Evolutionary conservation across 2,329 filamentous ascomycete species (phyloP).

Genomic region (Phoma herbarum): DNA sequence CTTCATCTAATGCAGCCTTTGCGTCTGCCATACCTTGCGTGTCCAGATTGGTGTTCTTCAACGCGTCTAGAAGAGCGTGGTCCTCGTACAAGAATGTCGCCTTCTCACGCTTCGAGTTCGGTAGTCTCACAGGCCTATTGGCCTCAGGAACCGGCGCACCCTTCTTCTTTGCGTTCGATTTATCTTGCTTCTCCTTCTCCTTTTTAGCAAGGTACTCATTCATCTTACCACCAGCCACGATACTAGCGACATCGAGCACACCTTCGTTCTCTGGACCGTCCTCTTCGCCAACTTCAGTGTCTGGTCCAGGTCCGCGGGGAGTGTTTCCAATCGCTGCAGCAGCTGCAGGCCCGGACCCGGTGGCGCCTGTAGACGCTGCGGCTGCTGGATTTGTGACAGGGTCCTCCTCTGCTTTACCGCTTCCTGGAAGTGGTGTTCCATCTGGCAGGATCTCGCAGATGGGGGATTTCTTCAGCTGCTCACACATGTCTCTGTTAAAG

Average conservation of each 20-base stretch:
- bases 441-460: conserved; percentile 69
- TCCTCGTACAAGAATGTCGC: conserved; percentile 81
- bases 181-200: conserved; percentile 79
- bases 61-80: conserved; percentile 62
- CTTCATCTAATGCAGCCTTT: conserved; percentile 61
- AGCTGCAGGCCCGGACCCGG: conserved; percentile 56
- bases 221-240: conserved; percentile 82
- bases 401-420: conserved; percentile 54
- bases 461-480: conserved; percentile 69
- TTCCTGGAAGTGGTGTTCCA: conserved; percentile 63
- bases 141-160: conserved; percentile 67
- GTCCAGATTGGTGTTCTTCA: conserved; percentile 60
- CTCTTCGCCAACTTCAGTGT: conserved; percentile 64
- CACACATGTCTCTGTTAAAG: conserved; percentile 69
- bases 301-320: conserved; percentile 63
- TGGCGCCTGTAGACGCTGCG: conserved; percentile 64
- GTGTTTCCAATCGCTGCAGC: conserved; percentile 55
- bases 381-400: conserved; percentile 61
- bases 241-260: conserved; percentile 83
- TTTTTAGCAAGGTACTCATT: conserved; percentile 84
- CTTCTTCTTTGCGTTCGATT: conserved; percentile 66
- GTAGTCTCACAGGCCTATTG: conserved; percentile 67
- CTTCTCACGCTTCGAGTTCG: conserved; percentile 75
- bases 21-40: conserved; percentile 59
- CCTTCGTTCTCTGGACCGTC: conserved; percentile 70